Evolutionary conservation across 176 grass and related monocot genomes (phyloP), one percentile per base, ranked within the genome.

Genomic region (Eragrostis curvula): DNA sequence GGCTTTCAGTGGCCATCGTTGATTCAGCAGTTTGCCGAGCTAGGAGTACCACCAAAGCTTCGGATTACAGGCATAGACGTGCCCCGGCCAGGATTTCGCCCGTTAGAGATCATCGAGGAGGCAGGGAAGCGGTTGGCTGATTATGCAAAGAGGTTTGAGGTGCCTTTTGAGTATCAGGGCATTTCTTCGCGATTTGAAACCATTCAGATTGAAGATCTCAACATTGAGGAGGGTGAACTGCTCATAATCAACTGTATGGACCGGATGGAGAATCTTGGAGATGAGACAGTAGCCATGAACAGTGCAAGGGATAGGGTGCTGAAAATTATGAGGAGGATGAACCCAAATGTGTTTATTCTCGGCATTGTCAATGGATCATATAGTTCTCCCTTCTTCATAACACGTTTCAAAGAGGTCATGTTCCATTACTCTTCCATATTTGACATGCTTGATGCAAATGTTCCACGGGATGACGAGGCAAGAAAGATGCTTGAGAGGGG

Each of bases 1-100:
- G 82, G 93, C 49, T 92, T 95, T 78, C 78, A 85, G 28, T 90
- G 93, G 93, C 82, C 89, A 50, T 74, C 61, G 25, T 70, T 95
- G 17, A 89, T 95, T 36, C 81, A 95, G 52, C 78, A 36, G 0
- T 81, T 95, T 53, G 76, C 87, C 7, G 62, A 66, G 41, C 56
- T 18, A 78, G 72, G 74, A 47, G 75, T 44, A 0, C 56, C 62
- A 7, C 87, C 89, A 6, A 83, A 73, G 7, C 82, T 95, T 58
- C 81, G 84, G 6, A 92, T 95, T 44, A 95, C 89, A 36, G 87
- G 87, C 20, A 85, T 92, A 45, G 89, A 86, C 14, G 40, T 83
- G 20, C 89, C 89, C 9, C 67, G 77, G 41, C 61, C 61, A 63
- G 89, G 93, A 66, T 88, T 90, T 55, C 82, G 53, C 41, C 85